A percentile compares a stretch with the other conserved stretches of the same genome.
Evolutionary conservation across 306 rosid genomes (phyloP).

Genomic region (Casuarina equisetifolia): DNA sequence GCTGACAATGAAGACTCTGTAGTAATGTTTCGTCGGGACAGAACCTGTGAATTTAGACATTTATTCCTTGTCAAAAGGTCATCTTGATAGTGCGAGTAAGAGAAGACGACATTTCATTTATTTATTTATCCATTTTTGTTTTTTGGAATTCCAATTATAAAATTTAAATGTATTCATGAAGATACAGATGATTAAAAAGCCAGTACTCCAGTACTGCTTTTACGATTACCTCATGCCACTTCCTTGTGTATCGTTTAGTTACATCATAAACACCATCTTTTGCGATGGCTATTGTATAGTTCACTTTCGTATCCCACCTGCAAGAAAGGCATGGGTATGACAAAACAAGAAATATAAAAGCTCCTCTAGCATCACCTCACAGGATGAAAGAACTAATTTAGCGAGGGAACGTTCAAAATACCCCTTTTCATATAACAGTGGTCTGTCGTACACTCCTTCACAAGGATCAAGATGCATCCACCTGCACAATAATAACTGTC

Average conservation of each 20-base stretch:
- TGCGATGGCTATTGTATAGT: slow-evolving; percentile 71
- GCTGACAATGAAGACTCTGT: slow-evolving; percentile 61
- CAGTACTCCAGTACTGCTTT: background rate
- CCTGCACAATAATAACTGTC: slow-evolving; percentile 50
- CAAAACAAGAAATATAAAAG: slow-evolving; percentile 11
- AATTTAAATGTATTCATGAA: slow-evolving; percentile 6
- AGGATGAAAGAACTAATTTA: slow-evolving; percentile 22
- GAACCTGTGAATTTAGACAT: slow-evolving; percentile 50
- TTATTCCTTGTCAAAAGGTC: slow-evolving; percentile 6
- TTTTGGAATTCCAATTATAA: background rate
- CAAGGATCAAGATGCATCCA: slow-evolving; percentile 99
- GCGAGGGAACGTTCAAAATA: slow-evolving; percentile 28
- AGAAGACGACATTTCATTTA: background rate
- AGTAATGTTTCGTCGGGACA: slow-evolving; percentile 61
- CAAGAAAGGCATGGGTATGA: slow-evolving; percentile 15
- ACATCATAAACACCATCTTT: slow-evolving; percentile 84
- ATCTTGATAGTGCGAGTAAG: background rate
- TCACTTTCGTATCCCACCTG: slow-evolving; percentile 85
- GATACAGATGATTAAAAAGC: background rate
- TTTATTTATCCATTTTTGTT: too few species aligned
- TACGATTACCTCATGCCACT: slow-evolving; percentile 78
- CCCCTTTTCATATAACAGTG: slow-evolving; percentile 94
- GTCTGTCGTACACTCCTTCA: slow-evolving; percentile 80
- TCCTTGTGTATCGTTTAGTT: slow-evolving; percentile 88
- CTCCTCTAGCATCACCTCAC: slow-evolving; percentile 23